Conservation (phyloP, 2,329 filamentous ascomycete genomes). For the Colletotrichum karsti region DNA sequence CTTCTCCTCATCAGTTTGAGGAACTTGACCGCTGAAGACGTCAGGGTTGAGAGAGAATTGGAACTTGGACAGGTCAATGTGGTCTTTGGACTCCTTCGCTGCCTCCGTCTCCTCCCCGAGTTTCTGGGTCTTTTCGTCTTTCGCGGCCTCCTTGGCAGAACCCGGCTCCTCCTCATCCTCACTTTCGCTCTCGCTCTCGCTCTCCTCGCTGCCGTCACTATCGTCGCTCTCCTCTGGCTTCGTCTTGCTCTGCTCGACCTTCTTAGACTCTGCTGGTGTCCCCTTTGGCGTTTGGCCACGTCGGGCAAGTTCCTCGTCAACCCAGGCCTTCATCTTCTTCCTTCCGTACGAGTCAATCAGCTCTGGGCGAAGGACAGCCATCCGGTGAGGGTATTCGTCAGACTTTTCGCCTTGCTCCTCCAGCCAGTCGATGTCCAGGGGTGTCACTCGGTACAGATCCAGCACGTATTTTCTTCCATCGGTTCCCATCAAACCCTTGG, state of each 20-base stretch:
- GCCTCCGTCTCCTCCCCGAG: slow-evolving; percentile 37
- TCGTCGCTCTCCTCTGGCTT: slow-evolving; percentile 38
- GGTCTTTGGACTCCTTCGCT: slow-evolving; percentile 50
- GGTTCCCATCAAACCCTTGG: slow-evolving; percentile 95
- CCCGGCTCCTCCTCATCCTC: slow-evolving; percentile 48
- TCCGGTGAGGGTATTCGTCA: slow-evolving; percentile 84
- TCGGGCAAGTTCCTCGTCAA: slow-evolving; percentile 79
- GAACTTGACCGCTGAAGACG: slow-evolving; percentile 90
- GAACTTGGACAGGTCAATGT: slow-evolving; percentile 88
- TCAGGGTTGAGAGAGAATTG: slow-evolving; percentile 92
- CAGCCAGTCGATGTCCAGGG: slow-evolving; percentile 89
- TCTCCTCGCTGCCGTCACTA: slow-evolving; percentile 33
- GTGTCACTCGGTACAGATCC: slow-evolving; percentile 93
- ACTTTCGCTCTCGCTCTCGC: slow-evolving; percentile 41
- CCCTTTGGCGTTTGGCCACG: slow-evolving; percentile 53
- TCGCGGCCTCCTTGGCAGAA: slow-evolving; percentile 34
- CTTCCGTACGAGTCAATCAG: slow-evolving; percentile 88
- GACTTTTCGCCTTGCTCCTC: slow-evolving; percentile 69
- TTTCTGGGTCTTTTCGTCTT: slow-evolving; percentile 26
- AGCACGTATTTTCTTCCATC: slow-evolving; percentile 98
- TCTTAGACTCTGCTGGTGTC: slow-evolving; percentile 26
- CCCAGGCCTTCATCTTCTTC: slow-evolving; percentile 87
- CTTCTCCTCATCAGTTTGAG: slow-evolving; percentile 92
- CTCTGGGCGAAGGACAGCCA: slow-evolving; percentile 93
- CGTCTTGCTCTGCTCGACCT: slow-evolving; percentile 15